phyloP scores from a whole-genome alignment of 2,329 filamentous ascomycete genomes.

The Venturia effusa region DNA sequence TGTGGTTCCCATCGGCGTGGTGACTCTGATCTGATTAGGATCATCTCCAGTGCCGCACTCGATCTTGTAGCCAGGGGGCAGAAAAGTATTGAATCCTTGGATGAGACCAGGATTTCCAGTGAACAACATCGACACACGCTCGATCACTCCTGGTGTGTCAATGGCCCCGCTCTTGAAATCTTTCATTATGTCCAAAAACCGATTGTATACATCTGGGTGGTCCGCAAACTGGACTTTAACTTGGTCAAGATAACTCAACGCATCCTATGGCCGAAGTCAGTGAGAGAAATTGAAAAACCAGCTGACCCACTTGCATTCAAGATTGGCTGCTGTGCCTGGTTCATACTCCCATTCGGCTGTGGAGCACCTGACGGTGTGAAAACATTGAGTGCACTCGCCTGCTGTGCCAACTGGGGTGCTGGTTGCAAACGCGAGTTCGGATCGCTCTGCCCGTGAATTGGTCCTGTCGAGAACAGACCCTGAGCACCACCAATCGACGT shows the following conservation, averaged over 20 bases:
- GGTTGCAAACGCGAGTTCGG: background rate
- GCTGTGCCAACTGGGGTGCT: background rate
- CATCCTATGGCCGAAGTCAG: constrained; percentile 41
- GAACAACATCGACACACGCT: constrained; percentile 89
- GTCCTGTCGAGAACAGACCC: constrained; percentile 26
- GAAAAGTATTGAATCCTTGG: constrained; percentile 95
- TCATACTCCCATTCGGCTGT: constrained; percentile 39
- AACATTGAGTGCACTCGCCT: background rate
- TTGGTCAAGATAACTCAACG: constrained; percentile 91
- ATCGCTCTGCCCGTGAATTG: background rate
- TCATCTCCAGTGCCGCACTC: constrained; percentile 92
- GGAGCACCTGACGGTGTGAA: background rate
- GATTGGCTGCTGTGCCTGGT: constrained; percentile 76
- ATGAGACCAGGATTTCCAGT: constrained; percentile 92
- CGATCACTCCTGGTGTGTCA: constrained; percentile 94
- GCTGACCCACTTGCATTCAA: constrained; percentile 48
- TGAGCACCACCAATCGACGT: background rate
- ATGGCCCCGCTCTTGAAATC: constrained; percentile 92
- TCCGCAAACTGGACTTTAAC: constrained; percentile 98
- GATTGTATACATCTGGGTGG: constrained; percentile 93
- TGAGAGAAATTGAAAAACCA: background rate
- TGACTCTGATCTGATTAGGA: constrained; percentile 91
- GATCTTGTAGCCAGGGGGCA: constrained; percentile 91
- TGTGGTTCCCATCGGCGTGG: constrained; percentile 94
- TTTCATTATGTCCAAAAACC: constrained; percentile 98